Evolutionary conservation across 345 rosid genomes (phyloP), one percentile per base, ranked within the genome.

Genomic region (Salix purpurea): DNA sequence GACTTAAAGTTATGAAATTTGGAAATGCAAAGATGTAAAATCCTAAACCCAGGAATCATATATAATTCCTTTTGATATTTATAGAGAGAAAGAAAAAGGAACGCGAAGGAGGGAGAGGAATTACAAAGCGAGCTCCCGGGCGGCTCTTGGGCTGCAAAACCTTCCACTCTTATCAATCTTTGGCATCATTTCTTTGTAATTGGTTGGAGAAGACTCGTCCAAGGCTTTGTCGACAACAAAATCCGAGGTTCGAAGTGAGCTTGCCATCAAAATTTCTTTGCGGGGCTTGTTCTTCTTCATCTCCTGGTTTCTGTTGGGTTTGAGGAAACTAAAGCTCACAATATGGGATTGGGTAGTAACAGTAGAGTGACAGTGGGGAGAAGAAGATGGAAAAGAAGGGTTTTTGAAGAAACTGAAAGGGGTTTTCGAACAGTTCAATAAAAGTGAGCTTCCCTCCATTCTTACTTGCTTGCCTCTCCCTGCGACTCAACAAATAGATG

Each of bases 101-200:
- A 71, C 24, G 13, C n/a, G 66, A 16, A 21, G 30, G 9, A 26
- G 65, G 26, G 5, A 24, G 56, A 56, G 9, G 9, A 85, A 77
- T 11, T 88, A 96, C 99, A 96, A 80, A 75, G 99, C 96, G 77
- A 96, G 97, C 83, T 96, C 99, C 7, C 99, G 90, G 82, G 92
- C 99, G 67, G 99, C 99, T 84, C 99, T 88, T 72, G 99, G 99
- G 81, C 96, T 93, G 85, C 98, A 93, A 78, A 96, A 91, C 75
- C 98, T 85, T 37, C 98, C 99, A 82, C 90, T 91, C 81, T 90
- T 91, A 71, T 96, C 99, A 74, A 96, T 82, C 82, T 90, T 92
- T 10, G 99, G 99, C 86, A 91, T 77, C 78, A 68, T 75, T 28
- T 85, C 89, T 67, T 83, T 91, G 30, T 85, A 82, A 24, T 16